These are phyloP conservation scores for Drechslerella dactyloides DNA, from an alignment of 2,329 filamentous ascomycete species.

Conservation along the genomic window DNA sequence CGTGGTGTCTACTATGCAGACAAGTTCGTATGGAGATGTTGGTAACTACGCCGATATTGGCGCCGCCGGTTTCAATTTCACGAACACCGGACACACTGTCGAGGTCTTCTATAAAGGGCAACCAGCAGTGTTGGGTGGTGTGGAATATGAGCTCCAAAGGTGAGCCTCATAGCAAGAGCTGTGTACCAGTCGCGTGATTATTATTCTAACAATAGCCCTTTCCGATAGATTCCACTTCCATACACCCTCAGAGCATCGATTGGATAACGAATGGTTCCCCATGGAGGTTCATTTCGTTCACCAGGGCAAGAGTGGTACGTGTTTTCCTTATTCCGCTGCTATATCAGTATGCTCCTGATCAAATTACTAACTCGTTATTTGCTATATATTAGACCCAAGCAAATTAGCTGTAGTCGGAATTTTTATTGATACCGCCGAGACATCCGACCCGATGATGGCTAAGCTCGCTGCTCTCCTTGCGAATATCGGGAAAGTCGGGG, in stretches of 20 bases:
- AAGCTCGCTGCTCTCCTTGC: conserved; percentile 27
- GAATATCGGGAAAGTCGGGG: conserved; percentile 30
- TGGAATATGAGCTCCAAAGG: conserved; percentile 49
- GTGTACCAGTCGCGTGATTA: not conserved
- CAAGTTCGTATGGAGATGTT: conserved; percentile 57
- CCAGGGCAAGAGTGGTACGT: conserved; percentile 55
- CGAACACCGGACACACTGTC: conserved; percentile 67
- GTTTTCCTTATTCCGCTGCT: conserved; percentile 10
- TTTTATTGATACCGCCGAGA: conserved; percentile 56
- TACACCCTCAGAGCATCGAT: conserved; percentile 61
- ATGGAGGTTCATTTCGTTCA: conserved; percentile 61
- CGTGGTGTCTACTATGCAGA: conserved; percentile 58
- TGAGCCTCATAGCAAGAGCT: conserved; percentile 9
- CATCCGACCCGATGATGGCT: conserved; percentile 36
- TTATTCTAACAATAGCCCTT: conserved; percentile 56
- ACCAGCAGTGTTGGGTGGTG: conserved; percentile 27
- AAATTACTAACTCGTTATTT: not conserved
- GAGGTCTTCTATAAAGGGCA: conserved; percentile 64
- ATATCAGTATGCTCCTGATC: not conserved
- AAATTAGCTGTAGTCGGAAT: conserved; percentile 58
- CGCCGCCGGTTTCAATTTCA: conserved; percentile 60
- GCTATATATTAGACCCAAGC: conserved; percentile 11
- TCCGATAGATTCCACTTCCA: conserved; percentile 64
- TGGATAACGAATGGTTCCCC: conserved; percentile 57
- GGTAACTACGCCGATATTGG: conserved; percentile 59